Evolutionary conservation across 2,329 filamentous ascomycete species (phyloP), one percentile per base, ranked within the genome.

Genomic region (Aspergillus pseudoviridinutans): DNA sequence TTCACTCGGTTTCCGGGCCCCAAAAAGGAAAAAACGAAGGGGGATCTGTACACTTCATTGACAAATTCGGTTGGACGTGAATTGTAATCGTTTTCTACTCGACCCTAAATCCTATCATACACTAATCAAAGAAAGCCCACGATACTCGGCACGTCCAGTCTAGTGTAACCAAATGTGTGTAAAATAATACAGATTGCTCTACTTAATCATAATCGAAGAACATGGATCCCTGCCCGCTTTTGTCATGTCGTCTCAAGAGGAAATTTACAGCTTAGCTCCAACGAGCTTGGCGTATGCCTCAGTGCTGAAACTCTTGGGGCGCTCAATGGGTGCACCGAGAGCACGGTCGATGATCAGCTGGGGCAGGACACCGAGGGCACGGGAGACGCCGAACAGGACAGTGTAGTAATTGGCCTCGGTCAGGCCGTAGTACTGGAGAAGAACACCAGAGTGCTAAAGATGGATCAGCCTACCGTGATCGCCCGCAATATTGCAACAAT

Each of bases 331-430:
- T 68, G 92, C 90, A 76, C 94, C 94, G 67, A 97, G 85, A 69
- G 93, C 94, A 76, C 94, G 93, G 87, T 99, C 94, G 74, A 99
- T 97, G 85, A 99, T 99, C 77, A 99, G 87, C 86, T 99, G 94
- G 71, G 94, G 94, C 73, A 99, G 89, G 68, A 99, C 94, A 87
- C 94, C 94, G 71, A 99, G 91, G 69, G 94, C 94, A 77, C 94
- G 91, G 69, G 92, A 96, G 49, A 99, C 94, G 87, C 94, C 94
- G 80, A 99, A 99, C 75, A 99, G 90, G 63, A 99, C 94, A 63
- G 94, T 99, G 90, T 99, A 99, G 89, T 95, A 99, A 89, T 88
- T 97, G 80, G 94, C 90, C 86, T 99, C 93, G 64, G 90, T 97
- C 77, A 99, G 84, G 74, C 94, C 94, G 82, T 99, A 99, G 89